A percentile compares a stretch with the other conserved stretches of the same genome.
These are phyloP conservation scores for Diplodia intermedia DNA, from an alignment of 2,329 filamentous ascomycete genomes.

Conservation along the genomic window DNA sequence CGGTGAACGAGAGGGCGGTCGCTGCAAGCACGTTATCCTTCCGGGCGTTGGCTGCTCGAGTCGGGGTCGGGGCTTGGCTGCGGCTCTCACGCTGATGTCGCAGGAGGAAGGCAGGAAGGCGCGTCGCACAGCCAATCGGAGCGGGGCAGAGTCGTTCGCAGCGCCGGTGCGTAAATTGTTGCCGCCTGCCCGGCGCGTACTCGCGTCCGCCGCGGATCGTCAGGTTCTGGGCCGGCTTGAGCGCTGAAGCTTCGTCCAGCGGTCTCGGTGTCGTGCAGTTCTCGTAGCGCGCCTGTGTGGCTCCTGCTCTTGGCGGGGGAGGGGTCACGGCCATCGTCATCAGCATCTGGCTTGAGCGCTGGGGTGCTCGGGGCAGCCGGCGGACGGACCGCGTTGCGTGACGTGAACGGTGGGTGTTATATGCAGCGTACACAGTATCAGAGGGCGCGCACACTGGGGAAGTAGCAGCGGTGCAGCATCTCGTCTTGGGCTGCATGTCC, in stretches of 20 bases:
- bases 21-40: conserved; percentile 10
- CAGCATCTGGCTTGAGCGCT: conserved; percentile 1
- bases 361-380: conserved; percentile 4
- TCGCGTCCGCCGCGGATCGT: conserved; percentile 8
- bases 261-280: conserved; percentile 22
- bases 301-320: conserved; percentile 28
- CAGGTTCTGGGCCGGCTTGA: conserved; percentile 21
- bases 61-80: conserved; percentile 24
- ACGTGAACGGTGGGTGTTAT: conserved; percentile 16
- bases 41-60: not conserved
- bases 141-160: conserved; percentile 6
- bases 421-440: conserved; percentile 6
- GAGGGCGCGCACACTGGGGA: not conserved
- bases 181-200: conserved; percentile 7
- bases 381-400: conserved; percentile 21
- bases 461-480: conserved; percentile 1
- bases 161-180: conserved; percentile 15
- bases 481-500: conserved; percentile 7
- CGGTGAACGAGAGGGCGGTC: not conserved
- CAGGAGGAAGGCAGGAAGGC: not conserved
- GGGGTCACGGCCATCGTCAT: conserved; percentile 20
- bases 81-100: conserved; percentile 22
- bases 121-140: conserved; percentile 12
- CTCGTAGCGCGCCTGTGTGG: conserved; percentile 15
- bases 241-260: not conserved